These are phyloP conservation scores for Vaccinium darrowii DNA, from an alignment of 148 eudicot species.

Conservation along the genomic window DNA sequence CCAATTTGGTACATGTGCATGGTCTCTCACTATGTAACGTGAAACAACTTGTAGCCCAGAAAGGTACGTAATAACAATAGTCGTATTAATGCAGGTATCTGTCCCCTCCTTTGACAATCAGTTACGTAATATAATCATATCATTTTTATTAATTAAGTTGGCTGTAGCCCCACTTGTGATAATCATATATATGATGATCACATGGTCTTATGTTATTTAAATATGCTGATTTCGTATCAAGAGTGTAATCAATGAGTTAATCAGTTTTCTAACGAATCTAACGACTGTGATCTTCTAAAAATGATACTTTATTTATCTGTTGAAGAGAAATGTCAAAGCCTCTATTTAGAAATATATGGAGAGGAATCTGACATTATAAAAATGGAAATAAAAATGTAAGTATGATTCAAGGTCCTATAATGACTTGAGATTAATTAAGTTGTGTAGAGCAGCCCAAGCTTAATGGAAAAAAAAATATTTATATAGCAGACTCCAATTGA, in stretches of 20 bases:
- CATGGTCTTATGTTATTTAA: too few relatives aligned
- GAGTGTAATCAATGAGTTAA: background rate
- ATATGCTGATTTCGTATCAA: background rate
- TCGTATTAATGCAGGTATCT: background rate
- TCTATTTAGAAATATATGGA: background rate
- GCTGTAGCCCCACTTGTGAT: background rate
- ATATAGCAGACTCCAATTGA: too few relatives aligned
- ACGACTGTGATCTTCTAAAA: background rate
- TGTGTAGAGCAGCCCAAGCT: background rate
- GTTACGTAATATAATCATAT: background rate
- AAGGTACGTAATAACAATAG: background rate
- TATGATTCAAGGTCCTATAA: background rate
- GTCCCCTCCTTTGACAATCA: background rate
- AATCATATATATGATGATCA: background rate
- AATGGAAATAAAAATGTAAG: background rate
- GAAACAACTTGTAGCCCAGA: too few relatives aligned
- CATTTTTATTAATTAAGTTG: background rate
- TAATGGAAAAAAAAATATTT: too few relatives aligned
- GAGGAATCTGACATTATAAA: background rate
- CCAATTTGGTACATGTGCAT: too few relatives aligned
- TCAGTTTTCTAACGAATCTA: background rate
- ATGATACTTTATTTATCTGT: background rate
- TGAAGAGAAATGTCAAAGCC: background rate
- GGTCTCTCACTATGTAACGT: too few relatives aligned
- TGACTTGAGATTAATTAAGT: background rate